A percentile compares a stretch with the other conserved stretches of the same genome.
Evolutionary conservation across 768 basidiomycete species (phyloP).

Genomic region (Tylopilus subfusipes): DNA sequence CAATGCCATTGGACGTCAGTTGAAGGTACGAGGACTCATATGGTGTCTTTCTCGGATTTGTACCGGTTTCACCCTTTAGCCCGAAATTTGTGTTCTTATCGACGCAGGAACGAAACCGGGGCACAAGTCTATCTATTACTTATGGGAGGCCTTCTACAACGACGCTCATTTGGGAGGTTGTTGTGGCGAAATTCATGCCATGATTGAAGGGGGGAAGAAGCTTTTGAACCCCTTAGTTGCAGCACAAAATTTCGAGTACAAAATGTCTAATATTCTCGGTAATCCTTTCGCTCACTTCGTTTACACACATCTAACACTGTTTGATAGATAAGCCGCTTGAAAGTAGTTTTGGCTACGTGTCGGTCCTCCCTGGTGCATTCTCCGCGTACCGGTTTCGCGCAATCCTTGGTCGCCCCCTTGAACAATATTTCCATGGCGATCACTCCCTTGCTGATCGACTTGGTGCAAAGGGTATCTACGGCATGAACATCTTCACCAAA

Average conservation of each 20-base stretch:
- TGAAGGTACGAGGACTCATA: slow-evolving; percentile 50
- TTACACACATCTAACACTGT: slow-evolving; percentile 6
- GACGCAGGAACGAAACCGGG: slow-evolving; percentile 98
- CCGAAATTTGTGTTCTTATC: slow-evolving; percentile 87
- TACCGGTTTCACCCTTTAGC: slow-evolving; percentile 43
- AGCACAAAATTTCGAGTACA: slow-evolving; percentile 97
- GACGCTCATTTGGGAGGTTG: slow-evolving; percentile 77
- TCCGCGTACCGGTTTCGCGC: slow-evolving; percentile 94
- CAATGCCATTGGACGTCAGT: slow-evolving; percentile 83
- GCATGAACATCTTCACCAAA: slow-evolving; percentile 97
- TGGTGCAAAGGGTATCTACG: slow-evolving; percentile 90
- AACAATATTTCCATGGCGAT: slow-evolving; percentile 86
- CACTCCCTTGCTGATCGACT: slow-evolving; percentile 88
- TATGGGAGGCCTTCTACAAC: slow-evolving; percentile 91
- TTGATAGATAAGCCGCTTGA: slow-evolving; percentile 83
- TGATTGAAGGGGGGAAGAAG: slow-evolving; percentile 91
- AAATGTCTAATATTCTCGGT: slow-evolving; percentile 97
- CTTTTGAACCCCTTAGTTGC: slow-evolving; percentile 90
- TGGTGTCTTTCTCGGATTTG: neutral
- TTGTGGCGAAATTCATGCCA: slow-evolving; percentile 94
- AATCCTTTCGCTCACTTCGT: slow-evolving; percentile 12
- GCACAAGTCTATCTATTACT: slow-evolving; percentile 91
- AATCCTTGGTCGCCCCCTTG: slow-evolving; percentile 81
- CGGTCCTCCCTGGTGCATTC: slow-evolving; percentile 94
- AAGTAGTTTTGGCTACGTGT: slow-evolving; percentile 93